Evolutionary conservation across 331 rosid genomes (phyloP).

Genomic region (Acacia pycnantha): DNA sequence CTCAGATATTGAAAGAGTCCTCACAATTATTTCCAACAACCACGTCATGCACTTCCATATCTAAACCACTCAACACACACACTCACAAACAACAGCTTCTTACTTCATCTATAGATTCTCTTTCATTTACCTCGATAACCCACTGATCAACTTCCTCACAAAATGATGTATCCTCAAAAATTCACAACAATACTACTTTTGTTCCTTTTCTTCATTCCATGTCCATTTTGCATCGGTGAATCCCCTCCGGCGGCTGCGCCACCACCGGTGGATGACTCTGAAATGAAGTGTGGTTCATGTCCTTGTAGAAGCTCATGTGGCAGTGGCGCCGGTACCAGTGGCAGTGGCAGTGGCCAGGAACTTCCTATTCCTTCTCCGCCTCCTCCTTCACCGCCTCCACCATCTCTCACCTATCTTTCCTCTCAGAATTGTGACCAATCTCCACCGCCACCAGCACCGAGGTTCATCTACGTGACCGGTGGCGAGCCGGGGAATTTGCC

Average conservation of each 20-base stretch:
- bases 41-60: conserved; percentile 44
- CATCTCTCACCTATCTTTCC: conserved; percentile 33
- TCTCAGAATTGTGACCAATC: conserved; percentile 43
- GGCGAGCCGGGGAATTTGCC: conserved; percentile 33
- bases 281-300: conserved; percentile 54
- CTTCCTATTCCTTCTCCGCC: conserved; percentile 31
- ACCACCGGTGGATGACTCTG: conserved; percentile 27
- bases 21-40: conserved; percentile 30
- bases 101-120: conserved; percentile 1
- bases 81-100: not conserved
- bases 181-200: not conserved
- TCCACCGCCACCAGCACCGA: conserved; percentile 29
- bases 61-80: conserved; percentile 14
- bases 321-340: not conserved
- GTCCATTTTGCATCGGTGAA: conserved; percentile 19
- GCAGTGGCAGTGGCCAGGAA: not conserved
- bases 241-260: conserved; percentile 23
- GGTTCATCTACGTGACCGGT: conserved; percentile 47
- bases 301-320: conserved; percentile 40
- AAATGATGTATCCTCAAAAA: conserved; percentile 40
- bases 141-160: not conserved
- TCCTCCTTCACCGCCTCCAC: conserved; percentile 25
- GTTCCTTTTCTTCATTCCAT: conserved; percentile 25
- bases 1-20: conserved; percentile 29
- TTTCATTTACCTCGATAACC: not conserved